Percentiles rank a stretch among this genome's conserved stretches.
Conservation (phyloP, 129 eudicot genomes). For the Centella asiatica region DNA sequence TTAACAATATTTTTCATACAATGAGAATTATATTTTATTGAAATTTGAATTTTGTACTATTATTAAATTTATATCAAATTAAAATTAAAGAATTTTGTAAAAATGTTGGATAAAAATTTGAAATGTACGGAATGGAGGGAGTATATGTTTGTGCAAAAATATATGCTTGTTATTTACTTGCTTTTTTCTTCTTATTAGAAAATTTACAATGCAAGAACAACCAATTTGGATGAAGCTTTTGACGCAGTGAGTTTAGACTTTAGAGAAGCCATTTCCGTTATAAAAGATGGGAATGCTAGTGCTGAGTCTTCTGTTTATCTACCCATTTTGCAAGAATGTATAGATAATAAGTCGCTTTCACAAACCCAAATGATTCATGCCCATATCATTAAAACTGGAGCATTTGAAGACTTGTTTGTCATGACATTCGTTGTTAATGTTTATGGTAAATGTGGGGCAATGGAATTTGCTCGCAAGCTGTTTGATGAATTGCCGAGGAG, state of each 20-base stretch:
- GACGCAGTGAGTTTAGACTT: constrained; percentile 37
- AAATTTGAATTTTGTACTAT: too few species aligned
- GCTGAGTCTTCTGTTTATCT: constrained; percentile 41
- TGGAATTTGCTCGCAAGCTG: constrained; percentile 66
- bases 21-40: too few species aligned
- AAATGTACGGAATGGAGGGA: not conserved
- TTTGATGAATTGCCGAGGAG: constrained; percentile 48
- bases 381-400: constrained; percentile 61
- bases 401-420: constrained; percentile 42
- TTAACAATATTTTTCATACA: too few species aligned
- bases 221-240: constrained; percentile 32
- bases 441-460: constrained; percentile 62
- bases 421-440: constrained; percentile 75
- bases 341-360: constrained; percentile 38
- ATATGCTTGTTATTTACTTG: not conserved
- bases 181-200: constrained; percentile 20
- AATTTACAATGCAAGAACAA: constrained; percentile 15
- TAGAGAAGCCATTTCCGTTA: constrained; percentile 26
- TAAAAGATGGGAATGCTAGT: constrained; percentile 23
- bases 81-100: too few species aligned
- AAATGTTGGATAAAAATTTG: too few species aligned
- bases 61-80: too few species aligned
- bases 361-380: constrained; percentile 47
- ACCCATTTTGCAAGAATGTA: constrained; percentile 70
- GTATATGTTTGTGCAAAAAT: not conserved